phyloP scores from a whole-genome alignment of 306 rosid genomes.

The Cicer arietinum region DNA sequence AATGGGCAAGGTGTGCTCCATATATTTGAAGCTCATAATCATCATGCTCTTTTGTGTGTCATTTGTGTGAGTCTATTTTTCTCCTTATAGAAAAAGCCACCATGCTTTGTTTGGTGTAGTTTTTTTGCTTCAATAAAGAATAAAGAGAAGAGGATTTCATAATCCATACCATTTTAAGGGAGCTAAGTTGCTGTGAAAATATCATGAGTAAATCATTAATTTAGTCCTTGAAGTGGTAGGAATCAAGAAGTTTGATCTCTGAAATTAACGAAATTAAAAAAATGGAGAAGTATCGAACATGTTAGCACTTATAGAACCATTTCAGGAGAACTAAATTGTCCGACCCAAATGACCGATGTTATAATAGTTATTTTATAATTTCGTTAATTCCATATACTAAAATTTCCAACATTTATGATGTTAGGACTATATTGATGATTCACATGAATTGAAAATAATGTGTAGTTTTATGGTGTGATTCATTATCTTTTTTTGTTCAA shows the following conservation, averaged over 20 bases:
- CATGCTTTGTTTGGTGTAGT: conserved; percentile 41
- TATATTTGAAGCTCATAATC: conserved; percentile 43
- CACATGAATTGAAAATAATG: conserved; percentile 6
- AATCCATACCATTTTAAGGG: too few relatives aligned
- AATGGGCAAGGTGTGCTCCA: conserved; percentile 71
- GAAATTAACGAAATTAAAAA: background rate
- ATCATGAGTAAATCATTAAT: background rate
- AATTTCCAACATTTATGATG: background rate
- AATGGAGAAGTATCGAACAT: background rate
- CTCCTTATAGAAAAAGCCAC: conserved; percentile 33
- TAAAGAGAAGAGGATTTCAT: conserved; percentile 44
- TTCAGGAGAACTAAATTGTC: background rate
- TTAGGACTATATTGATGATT: background rate
- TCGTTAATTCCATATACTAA: background rate
- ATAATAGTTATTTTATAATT: background rate
- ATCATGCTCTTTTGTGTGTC: conserved; percentile 19
- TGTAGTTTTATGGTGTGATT: conserved; percentile 41
- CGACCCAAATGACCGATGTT: background rate
- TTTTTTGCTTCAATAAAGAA: conserved; percentile 41
- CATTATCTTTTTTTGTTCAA: conserved; percentile 42
- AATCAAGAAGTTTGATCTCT: background rate
- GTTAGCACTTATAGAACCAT: background rate
- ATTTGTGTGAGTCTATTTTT: conserved; percentile 36
- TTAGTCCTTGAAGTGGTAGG: background rate
- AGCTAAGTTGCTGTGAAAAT: conserved; percentile 14